A percentile compares a stretch with the other conserved stretches of the same genome.
Evolutionary conservation across 2,329 filamentous ascomycete genomes (phyloP).

Genomic region (Tympanopsis confertula): DNA sequence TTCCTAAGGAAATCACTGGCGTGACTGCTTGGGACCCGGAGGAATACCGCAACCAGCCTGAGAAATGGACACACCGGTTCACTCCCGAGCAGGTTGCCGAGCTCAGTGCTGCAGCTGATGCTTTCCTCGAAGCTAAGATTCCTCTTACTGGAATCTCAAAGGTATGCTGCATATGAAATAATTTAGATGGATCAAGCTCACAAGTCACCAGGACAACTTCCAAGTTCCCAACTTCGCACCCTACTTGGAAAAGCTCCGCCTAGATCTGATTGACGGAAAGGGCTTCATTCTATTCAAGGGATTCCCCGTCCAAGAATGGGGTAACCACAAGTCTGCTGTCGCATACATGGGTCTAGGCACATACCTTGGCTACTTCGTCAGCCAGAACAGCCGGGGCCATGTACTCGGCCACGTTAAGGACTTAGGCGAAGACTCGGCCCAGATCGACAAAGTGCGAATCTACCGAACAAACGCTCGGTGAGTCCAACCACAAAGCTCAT

Average conservation of each 20-base stretch:
- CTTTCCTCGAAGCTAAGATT: slow-evolving; percentile 43
- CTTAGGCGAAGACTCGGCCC: slow-evolving; percentile 66
- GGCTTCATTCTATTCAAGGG: slow-evolving; percentile 85
- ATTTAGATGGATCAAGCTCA: slow-evolving; percentile 7
- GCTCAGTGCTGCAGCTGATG: slow-evolving; percentile 47
- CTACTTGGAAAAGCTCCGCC: slow-evolving; percentile 42
- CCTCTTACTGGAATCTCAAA: slow-evolving; percentile 52
- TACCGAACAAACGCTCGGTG: slow-evolving; percentile 70
- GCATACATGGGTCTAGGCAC: slow-evolving; percentile 86
- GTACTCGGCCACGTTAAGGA: slow-evolving; percentile 85
- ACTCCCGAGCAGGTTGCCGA: slow-evolving; percentile 47
- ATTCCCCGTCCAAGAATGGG: slow-evolving; percentile 68
- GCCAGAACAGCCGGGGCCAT: slow-evolving; percentile 74
- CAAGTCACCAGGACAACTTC: slow-evolving; percentile 34
- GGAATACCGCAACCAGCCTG: slow-evolving; percentile 47
- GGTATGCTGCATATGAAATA: background rate
- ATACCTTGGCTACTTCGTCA: slow-evolving; percentile 78
- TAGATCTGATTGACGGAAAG: slow-evolving; percentile 69
- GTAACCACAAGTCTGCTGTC: slow-evolving; percentile 66
- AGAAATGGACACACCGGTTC: slow-evolving; percentile 60
- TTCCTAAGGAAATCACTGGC: slow-evolving; percentile 54
- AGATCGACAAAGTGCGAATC: slow-evolving; percentile 80
- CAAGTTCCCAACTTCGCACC: slow-evolving; percentile 40
- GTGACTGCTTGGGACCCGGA: slow-evolving; percentile 56
- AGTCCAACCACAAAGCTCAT: too few species aligned